A percentile compares a stretch with the other conserved stretches of the same genome.
Evolutionary conservation across 2,329 filamentous ascomycete genomes (phyloP).

Genomic region (Fusarium papillatum): DNA sequence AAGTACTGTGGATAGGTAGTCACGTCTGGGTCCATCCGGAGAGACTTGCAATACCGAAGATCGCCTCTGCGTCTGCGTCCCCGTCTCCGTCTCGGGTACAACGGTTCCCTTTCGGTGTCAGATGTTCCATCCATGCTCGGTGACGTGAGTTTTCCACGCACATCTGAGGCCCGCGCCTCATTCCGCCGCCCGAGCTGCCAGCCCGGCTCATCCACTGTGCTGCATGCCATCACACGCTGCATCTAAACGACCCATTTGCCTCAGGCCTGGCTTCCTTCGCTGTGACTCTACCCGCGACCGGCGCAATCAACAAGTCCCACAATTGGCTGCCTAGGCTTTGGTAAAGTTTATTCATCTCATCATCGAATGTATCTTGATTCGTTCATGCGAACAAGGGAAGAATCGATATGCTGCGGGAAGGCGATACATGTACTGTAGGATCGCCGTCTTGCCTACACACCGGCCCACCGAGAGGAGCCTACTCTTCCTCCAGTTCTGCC

Average conservation of each 20-base stretch:
- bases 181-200: constrained; percentile 7
- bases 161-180: constrained; percentile 10
- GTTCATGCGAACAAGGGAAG: not conserved
- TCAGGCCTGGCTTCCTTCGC: constrained; percentile 15
- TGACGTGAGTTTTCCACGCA: not conserved
- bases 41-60: not conserved
- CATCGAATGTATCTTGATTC: not conserved
- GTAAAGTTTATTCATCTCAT: not conserved
- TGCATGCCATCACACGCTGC: constrained; percentile 22
- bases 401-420: not conserved
- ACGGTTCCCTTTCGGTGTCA: not conserved
- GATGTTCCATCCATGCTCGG: constrained; percentile 2
- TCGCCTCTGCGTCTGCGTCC: not conserved
- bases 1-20: not conserved
- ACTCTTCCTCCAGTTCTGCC: constrained; percentile 62
- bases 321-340: not conserved
- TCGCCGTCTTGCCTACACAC: not conserved
- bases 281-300: not conserved
- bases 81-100: not conserved
- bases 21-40: not conserved
- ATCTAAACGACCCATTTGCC: constrained; percentile 21
- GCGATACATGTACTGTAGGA: not conserved
- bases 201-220: constrained; percentile 9
- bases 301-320: not conserved
- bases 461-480: not conserved